Conservation (phyloP, 371 early-diverging fungal species). For the Choanephora cucurbitarum region DNA sequence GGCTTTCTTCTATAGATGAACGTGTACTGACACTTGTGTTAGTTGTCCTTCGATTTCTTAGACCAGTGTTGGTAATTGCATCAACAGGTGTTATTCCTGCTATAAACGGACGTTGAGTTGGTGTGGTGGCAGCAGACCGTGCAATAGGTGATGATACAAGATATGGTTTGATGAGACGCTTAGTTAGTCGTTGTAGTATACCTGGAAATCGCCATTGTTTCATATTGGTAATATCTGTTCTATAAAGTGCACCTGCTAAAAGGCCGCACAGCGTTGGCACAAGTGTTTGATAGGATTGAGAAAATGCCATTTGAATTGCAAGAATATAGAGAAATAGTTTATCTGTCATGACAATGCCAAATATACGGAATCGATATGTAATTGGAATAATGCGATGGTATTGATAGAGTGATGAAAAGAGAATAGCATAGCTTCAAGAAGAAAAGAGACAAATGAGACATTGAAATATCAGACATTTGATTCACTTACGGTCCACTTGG, state of each 20-base stretch:
- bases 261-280: slow-evolving; percentile 61
- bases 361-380: slow-evolving; percentile 62
- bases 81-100: slow-evolving; percentile 29
- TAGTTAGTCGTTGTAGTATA: slow-evolving; percentile 26
- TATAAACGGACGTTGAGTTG: slow-evolving; percentile 36
- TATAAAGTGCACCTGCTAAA: slow-evolving; percentile 62
- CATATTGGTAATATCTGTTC: slow-evolving; percentile 60
- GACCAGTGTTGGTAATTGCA: slow-evolving; percentile 33
- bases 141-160: slow-evolving; percentile 53
- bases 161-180: slow-evolving; percentile 39
- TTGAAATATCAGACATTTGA: neutral
- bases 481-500: slow-evolving; percentile 67
- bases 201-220: slow-evolving; percentile 66
- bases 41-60: slow-evolving; percentile 32
- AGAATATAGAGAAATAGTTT: slow-evolving; percentile 65
- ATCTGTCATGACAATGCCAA: slow-evolving; percentile 65
- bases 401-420: slow-evolving; percentile 66
- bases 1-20: slow-evolving; percentile 8
- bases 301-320: slow-evolving; percentile 57
- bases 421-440: slow-evolving; percentile 49
- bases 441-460: neutral
- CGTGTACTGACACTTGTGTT: slow-evolving; percentile 5
- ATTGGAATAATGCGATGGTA: slow-evolving; percentile 62
- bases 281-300: slow-evolving; percentile 58
- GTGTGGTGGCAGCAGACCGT: slow-evolving; percentile 50